These are phyloP conservation scores for Ceriops zippeliana DNA, from an alignment of 345 rosid species.

Conservation along the genomic window DNA sequence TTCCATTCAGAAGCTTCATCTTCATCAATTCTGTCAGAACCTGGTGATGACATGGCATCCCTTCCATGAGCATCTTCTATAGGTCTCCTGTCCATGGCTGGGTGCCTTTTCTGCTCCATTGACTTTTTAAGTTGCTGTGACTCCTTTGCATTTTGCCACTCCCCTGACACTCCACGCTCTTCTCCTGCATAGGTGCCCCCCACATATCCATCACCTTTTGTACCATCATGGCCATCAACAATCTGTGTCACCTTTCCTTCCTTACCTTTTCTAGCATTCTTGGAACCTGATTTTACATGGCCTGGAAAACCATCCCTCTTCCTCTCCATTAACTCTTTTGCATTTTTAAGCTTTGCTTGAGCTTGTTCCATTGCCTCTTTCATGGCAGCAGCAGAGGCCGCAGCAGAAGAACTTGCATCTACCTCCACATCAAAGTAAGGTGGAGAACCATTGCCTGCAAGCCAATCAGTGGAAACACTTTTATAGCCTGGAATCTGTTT, in stretches of 20 bases:
- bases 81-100: slow-evolving; percentile 21
- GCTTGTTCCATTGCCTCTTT: slow-evolving; percentile 80
- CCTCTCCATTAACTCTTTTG: slow-evolving; percentile 66
- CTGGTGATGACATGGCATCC: slow-evolving; percentile 42
- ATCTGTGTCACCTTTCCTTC: slow-evolving; percentile 29
- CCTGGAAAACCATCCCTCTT: slow-evolving; percentile 47
- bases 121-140: slow-evolving; percentile 27
- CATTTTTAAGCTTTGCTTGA: slow-evolving; percentile 64
- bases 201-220: slow-evolving; percentile 19
- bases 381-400: slow-evolving; percentile 64
- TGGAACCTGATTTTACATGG: slow-evolving; percentile 30
- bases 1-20: slow-evolving; percentile 69
- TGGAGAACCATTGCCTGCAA: slow-evolving; percentile 48
- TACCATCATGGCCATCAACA: slow-evolving; percentile 10
- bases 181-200: slow-evolving; percentile 22
- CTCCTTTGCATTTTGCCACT: slow-evolving; percentile 20
- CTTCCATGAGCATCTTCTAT: slow-evolving; percentile 37
- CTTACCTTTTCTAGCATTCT: slow-evolving; percentile 31
- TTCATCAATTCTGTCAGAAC: slow-evolving; percentile 36
- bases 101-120: slow-evolving; percentile 21
- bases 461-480: slow-evolving; percentile 40
- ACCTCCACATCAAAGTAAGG: slow-evolving; percentile 88
- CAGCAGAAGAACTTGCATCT: slow-evolving; percentile 80
- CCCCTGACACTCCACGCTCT: slow-evolving; percentile 28
- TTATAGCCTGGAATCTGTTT: slow-evolving; percentile 34